Conservation (phyloP, 169 alveolate genomes). For the Pseudocohnilembus persalinus region DNA sequence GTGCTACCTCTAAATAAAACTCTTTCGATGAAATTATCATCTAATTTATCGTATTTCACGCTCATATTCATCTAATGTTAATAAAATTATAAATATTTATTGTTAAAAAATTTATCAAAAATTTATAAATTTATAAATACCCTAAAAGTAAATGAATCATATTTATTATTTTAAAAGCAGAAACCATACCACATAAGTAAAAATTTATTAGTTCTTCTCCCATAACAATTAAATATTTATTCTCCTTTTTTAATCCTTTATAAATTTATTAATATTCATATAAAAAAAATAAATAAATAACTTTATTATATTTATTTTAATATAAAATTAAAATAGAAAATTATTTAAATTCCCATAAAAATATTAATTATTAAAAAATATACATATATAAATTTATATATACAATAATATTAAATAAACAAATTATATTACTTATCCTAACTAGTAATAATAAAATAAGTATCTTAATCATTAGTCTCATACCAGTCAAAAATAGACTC, state of each 20-base stretch:
- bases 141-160: conserved; percentile 16
- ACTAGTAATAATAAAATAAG: too few species aligned
- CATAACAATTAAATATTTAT: conserved; percentile 25
- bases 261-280: too few species aligned
- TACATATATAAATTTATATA: background rate
- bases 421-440: background rate
- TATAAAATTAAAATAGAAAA: too few species aligned
- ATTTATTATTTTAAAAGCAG: conserved; percentile 12
- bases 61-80: background rate
- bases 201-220: conserved; percentile 25
- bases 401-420: background rate
- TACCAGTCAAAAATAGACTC: too few species aligned
- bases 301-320: too few species aligned
- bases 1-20: background rate
- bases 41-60: background rate
- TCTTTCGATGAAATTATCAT: background rate
- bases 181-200: conserved; percentile 25
- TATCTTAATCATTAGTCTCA: too few species aligned
- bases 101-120: too few species aligned
- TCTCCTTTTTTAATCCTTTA: background rate
- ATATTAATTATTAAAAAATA: too few species aligned
- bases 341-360: too few species aligned
- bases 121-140: background rate
- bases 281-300: too few species aligned
- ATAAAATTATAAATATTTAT: too few species aligned